A percentile compares a stretch with the other conserved stretches of the same genome.
Evolutionary conservation across 2,329 filamentous ascomycete genomes (phyloP).

Genomic region (Endocalyx cinctus): DNA sequence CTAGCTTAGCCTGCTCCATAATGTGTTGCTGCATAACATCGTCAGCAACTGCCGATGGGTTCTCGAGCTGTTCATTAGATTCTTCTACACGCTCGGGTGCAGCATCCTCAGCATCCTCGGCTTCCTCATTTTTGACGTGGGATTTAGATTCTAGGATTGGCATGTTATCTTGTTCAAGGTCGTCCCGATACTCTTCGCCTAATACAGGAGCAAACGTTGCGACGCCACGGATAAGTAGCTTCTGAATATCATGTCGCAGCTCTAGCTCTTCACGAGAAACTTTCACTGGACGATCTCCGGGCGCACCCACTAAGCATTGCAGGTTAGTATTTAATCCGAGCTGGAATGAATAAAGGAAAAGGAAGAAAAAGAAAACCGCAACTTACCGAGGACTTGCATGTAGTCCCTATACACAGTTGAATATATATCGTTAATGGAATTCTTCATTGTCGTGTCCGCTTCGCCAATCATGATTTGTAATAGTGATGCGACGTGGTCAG

Average conservation of each 20-base stretch:
- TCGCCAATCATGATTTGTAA: conserved; percentile 32
- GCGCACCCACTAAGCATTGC: background rate
- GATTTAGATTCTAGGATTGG: no score
- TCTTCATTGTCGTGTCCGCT: conserved; percentile 9
- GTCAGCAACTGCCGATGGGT: conserved; percentile 23
- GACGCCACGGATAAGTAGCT: conserved; percentile 21
- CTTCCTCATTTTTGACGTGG: conserved; percentile 32
- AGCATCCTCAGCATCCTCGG: conserved; percentile 42
- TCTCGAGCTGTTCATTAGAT: conserved; percentile 35
- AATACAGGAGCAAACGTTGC: conserved; percentile 37
- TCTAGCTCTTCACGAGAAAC: conserved; percentile 22
- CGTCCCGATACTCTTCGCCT: conserved; percentile 33
- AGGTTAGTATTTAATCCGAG: background rate
- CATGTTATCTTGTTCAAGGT: conserved; percentile 40
- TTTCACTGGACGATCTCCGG: background rate
- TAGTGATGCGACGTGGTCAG: conserved; percentile 32
- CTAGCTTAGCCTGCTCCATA: no score
- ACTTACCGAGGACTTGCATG: conserved; percentile 18
- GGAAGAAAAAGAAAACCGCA: background rate
- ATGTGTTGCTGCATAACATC: no score
- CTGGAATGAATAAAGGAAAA: background rate
- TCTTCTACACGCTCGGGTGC: conserved; percentile 43
- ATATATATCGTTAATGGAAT: conserved; percentile 9
- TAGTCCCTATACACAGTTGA: conserved; percentile 13
- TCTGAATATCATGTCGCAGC: conserved; percentile 32